phyloP scores from a whole-genome alignment of 106 monocot genomes.

The Acanthochlamys bracteata region DNA sequence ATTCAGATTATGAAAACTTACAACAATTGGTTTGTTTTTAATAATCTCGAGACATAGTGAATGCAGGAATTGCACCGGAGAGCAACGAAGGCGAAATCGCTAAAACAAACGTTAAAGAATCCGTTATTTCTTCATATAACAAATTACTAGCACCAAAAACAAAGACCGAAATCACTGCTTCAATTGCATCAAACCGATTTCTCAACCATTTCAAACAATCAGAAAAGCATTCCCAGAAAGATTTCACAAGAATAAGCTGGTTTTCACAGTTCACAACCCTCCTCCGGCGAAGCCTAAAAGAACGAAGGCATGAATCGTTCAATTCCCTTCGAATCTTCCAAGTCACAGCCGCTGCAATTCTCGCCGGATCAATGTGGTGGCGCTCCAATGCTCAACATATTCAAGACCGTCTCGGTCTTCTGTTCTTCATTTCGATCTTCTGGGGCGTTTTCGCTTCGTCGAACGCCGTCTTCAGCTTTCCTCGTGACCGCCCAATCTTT shows the following conservation, averaged over 20 bases:
- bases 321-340: conserved; percentile 70
- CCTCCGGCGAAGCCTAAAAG: conserved; percentile 73
- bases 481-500: conserved; percentile 71
- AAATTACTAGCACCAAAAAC: conserved; percentile 43
- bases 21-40: background rate
- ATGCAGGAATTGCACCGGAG: conserved; percentile 36
- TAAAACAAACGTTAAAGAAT: conserved; percentile 44
- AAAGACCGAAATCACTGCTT: conserved; percentile 24
- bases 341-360: conserved; percentile 54
- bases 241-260: conserved; percentile 50
- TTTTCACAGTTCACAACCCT: conserved; percentile 69
- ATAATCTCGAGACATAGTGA: background rate
- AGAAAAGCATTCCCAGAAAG: conserved; percentile 4
- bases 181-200: conserved; percentile 6
- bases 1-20: no score
- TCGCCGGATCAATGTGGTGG: conserved; percentile 86
- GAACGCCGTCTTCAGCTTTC: conserved; percentile 89
- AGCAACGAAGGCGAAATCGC: conserved; percentile 39
- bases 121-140: conserved; percentile 52
- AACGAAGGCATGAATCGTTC: conserved; percentile 85
- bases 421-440: conserved; percentile 97
- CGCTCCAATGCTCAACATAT: conserved; percentile 48
- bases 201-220: background rate
- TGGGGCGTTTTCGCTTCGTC: conserved; percentile 92
- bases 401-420: conserved; percentile 81